phyloP scores from a whole-genome alignment of 768 basidiomycete species.

The Jaapia argillacea region DNA sequence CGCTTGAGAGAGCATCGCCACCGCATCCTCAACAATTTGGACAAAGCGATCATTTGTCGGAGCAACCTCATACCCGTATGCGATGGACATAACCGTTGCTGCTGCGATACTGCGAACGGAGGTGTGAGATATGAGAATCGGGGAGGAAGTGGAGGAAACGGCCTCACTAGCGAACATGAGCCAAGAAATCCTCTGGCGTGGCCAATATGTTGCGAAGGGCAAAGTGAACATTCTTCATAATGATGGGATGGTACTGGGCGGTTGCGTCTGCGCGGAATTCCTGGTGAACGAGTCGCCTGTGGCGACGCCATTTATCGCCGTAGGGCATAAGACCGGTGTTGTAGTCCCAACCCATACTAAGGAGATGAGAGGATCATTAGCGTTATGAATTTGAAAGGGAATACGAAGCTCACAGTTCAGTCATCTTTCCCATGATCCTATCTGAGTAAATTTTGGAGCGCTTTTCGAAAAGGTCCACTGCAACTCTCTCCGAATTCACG shows the following conservation, averaged over 20 bases:
- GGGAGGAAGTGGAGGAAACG: neutral
- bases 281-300: constrained; percentile 6
- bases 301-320: constrained; percentile 6
- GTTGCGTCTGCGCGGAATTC: neutral
- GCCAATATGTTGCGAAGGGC: neutral
- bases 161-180: neutral
- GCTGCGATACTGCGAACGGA: neutral
- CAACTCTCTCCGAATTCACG: constrained; percentile 12
- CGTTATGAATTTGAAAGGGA: neutral
- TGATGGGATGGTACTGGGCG: neutral
- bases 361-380: neutral
- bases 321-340: constrained; percentile 4
- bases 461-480: constrained; percentile 16
- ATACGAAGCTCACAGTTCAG: neutral
- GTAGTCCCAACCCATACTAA: constrained; percentile 7
- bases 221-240: neutral
- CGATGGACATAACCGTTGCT: neutral
- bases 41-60: neutral
- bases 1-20: neutral
- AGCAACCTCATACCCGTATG: neutral
- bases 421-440: constrained; percentile 3
- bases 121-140: neutral
- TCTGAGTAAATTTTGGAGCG: constrained; percentile 17
- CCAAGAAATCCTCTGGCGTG: neutral
- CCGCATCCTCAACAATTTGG: neutral